These are phyloP conservation scores for Smittium culicis DNA, from an alignment of 371 early-diverging fungal species.

Conservation along the genomic window DNA sequence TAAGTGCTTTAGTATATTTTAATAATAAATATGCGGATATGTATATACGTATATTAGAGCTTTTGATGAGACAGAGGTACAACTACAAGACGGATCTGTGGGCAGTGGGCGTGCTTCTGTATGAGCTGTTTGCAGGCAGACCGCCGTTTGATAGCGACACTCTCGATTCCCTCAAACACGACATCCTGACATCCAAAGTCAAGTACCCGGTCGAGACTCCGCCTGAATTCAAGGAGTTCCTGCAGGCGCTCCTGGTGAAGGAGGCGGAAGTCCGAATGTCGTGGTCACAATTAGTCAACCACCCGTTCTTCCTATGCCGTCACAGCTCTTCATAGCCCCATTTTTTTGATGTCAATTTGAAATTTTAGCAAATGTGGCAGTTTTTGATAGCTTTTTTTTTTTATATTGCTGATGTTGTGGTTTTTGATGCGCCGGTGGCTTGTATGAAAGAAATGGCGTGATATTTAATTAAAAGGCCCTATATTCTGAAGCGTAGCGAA, in stretches of 20 bases:
- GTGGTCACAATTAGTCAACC: constrained; percentile 21
- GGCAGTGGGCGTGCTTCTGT: constrained; percentile 29
- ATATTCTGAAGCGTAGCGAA: too few species aligned
- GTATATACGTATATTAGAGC: constrained; percentile 13
- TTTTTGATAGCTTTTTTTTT: too few species aligned
- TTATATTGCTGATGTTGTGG: too few species aligned
- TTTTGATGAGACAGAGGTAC: constrained; percentile 22
- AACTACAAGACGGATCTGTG: constrained; percentile 29
- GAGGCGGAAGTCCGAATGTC: constrained; percentile 18
- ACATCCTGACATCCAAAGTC: constrained; percentile 25
- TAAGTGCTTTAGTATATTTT: too few species aligned
- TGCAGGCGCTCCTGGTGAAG: constrained; percentile 19
- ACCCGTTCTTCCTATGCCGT: constrained; percentile 20
- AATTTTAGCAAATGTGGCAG: too few species aligned
- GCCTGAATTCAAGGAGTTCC: constrained; percentile 18
- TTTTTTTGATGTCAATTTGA: too few species aligned
- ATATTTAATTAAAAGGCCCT: too few species aligned
- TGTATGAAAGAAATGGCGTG: too few species aligned
- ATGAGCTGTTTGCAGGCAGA: constrained; percentile 30
- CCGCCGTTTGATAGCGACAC: constrained; percentile 28
- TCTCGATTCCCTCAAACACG: constrained; percentile 23
- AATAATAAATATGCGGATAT: background rate
- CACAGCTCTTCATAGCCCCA: too few species aligned
- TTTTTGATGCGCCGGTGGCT: too few species aligned
- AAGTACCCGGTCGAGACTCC: constrained; percentile 30